Percentiles rank a stretch among this genome's conserved stretches.
Conservation (phyloP, 352 stramenopile genomes). For the Phytophthora melonis region DNA sequence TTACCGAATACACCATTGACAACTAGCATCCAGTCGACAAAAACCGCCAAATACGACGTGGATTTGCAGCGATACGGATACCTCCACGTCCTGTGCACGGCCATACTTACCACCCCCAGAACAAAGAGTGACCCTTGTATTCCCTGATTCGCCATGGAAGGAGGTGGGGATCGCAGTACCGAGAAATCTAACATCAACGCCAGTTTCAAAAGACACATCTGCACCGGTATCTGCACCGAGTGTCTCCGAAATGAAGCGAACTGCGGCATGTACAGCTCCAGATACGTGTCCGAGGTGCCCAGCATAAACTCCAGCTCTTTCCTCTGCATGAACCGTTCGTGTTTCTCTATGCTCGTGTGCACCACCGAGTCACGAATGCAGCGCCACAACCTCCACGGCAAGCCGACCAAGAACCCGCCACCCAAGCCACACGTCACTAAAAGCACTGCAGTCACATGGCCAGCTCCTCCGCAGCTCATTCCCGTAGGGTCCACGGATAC, state of each 20-base stretch:
- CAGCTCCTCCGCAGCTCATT: slow-evolving; percentile 45
- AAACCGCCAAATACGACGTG: slow-evolving; percentile 44
- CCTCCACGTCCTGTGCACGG: slow-evolving; percentile 32
- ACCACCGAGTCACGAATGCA: slow-evolving; percentile 47
- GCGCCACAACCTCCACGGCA: slow-evolving; percentile 50
- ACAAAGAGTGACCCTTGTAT: slow-evolving; percentile 63
- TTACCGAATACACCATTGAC: slow-evolving; percentile 63
- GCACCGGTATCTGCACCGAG: slow-evolving; percentile 41
- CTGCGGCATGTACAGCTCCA: slow-evolving; percentile 66
- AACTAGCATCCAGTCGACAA: slow-evolving; percentile 53
- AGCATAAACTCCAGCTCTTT: slow-evolving; percentile 73
- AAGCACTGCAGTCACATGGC: slow-evolving; percentile 41
- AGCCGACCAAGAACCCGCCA: slow-evolving; percentile 53
- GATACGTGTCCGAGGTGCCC: slow-evolving; percentile 60
- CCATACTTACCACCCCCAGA: slow-evolving; percentile 30
- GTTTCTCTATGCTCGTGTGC: slow-evolving; percentile 35
- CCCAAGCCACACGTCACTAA: slow-evolving; percentile 47
- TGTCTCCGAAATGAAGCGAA: slow-evolving; percentile 57
- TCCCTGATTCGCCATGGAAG: slow-evolving; percentile 53
- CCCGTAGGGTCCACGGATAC: slow-evolving; percentile 59
- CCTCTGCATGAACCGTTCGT: slow-evolving; percentile 58
- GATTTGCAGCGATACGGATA: slow-evolving; percentile 48
- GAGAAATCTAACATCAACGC: slow-evolving; percentile 60
- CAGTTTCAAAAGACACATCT: slow-evolving; percentile 61
- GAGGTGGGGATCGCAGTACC: slow-evolving; percentile 52